Evolutionary conservation across 78 protist species (phyloP), one percentile per base, ranked within the genome.

Genomic region (Planoprotostelium fungivorum): DNA sequence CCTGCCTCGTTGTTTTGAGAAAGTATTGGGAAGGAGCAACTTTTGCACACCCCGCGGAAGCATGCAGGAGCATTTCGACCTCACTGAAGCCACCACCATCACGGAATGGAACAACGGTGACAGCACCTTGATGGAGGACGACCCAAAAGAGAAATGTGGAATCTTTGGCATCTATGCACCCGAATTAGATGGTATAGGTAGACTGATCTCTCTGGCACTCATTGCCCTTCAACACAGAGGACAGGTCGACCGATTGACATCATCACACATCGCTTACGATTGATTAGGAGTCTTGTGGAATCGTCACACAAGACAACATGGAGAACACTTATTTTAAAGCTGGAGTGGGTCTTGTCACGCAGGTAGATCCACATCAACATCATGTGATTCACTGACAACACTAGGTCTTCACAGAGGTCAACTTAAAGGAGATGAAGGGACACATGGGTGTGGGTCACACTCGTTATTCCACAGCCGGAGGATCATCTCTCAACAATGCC

Each of bases 261-360:
- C 16, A 16, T 51, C 73, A 51, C 5, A 51, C n/a, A 51, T 5
- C 5, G 73, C 16, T 16, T 51, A 51, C 5, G 73, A 51, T 51
- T 5, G 73, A 16, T 5, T 51, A 51, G 73, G 73, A 51, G 16
- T 51, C 73, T 63, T 89, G 93, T 84, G 95, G 95, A 73, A 93
- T 93, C 35, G 95, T 91, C 1, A 90, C 95, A 0, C 90, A 93
- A 38, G 94, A 87, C 37, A 86, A 38, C 91, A 93, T 35, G 35
- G 89, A 31, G 95, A 90, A 1, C 94, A 93, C 36, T 89, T 93
- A 37, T 85, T 85, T 37, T 0, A 91, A 93, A 39, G 89, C 93
- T 87, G 95, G 95, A n/a, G 89, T 93, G 91, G 95, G 95, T 34
- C 39, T 93, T 29, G 95, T 93, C 9, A 90, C 89, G 35, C 95